A percentile compares a stretch with the other conserved stretches of the same genome.
Conservation (phyloP, 345 rosid species). For the Draba incana region DNA sequence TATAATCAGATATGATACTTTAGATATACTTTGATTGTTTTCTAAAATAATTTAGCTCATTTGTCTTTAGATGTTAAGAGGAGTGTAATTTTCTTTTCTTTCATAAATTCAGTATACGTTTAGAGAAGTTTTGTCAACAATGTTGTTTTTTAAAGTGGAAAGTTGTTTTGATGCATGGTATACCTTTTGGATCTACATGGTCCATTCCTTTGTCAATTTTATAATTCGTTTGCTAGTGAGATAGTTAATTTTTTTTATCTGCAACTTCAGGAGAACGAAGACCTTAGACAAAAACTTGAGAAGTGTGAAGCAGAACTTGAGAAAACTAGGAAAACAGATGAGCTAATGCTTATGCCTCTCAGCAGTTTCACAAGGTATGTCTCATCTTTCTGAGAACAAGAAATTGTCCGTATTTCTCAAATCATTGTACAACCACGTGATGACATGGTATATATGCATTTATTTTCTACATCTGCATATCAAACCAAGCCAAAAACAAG, state of each 20-base stretch:
- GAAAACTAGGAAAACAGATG: slow-evolving; percentile 66
- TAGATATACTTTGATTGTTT: slow-evolving; percentile 17
- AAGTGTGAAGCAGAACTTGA: slow-evolving; percentile 84
- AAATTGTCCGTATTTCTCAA: not conserved
- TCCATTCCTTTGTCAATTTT: slow-evolving; percentile 6
- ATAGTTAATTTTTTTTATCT: slow-evolving; percentile 31
- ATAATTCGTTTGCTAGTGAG: not conserved
- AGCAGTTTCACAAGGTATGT: slow-evolving; percentile 63
- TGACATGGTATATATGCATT: not conserved
- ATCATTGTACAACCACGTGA: slow-evolving; percentile 5
- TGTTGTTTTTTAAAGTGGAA: not conserved
- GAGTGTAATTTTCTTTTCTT: not conserved
- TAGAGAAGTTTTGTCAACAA: slow-evolving; percentile 6
- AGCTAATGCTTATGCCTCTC: slow-evolving; percentile 70
- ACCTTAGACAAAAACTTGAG: slow-evolving; percentile 67
- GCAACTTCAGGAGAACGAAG: slow-evolving; percentile 60
- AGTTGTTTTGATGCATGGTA: slow-evolving; percentile 11
- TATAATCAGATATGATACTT: slow-evolving; percentile 5
- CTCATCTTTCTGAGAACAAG: slow-evolving; percentile 20
- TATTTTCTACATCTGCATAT: slow-evolving; percentile 21
- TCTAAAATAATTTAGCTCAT: slow-evolving; percentile 12
- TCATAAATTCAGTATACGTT: slow-evolving; percentile 11
- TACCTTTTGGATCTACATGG: slow-evolving; percentile 20
- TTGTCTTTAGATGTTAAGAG: not conserved
- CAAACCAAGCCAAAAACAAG: slow-evolving; percentile 7